phyloP scores from a whole-genome alignment of 2,329 filamentous ascomycete species.

The Pleomassaria siparia region DNA sequence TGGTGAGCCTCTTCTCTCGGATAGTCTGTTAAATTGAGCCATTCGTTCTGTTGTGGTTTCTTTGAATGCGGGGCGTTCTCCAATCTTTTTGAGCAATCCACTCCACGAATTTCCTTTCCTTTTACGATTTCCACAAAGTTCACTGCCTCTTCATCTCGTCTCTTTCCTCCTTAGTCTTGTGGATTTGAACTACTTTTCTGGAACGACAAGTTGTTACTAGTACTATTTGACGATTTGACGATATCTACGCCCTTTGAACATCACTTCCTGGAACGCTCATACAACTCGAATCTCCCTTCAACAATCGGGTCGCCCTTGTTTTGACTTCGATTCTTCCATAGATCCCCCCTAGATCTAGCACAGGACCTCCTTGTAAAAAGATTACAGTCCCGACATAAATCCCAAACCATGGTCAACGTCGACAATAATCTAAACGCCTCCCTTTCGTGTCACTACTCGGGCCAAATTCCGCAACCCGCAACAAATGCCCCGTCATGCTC shows the following conservation, averaged over 20 bases:
- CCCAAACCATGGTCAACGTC: background rate
- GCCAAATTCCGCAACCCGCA: conserved; percentile 22
- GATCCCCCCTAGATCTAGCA: no score
- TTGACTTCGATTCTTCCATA: no score
- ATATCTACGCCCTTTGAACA: no score
- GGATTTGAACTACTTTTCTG: no score
- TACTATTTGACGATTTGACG: no score
- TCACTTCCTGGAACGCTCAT: no score
- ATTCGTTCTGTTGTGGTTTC: background rate
- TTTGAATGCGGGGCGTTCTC: background rate
- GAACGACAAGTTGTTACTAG: no score
- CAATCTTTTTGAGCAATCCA: background rate
- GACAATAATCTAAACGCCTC: background rate
- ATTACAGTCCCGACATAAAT: no score
- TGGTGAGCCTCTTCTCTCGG: background rate
- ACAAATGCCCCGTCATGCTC: conserved; percentile 25
- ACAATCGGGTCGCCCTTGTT: no score
- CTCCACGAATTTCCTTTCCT: background rate
- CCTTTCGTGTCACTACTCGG: conserved; percentile 13
- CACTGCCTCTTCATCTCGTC: background rate
- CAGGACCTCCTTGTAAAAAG: no score
- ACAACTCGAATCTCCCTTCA: no score
- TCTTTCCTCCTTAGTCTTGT: no score
- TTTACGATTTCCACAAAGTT: background rate
- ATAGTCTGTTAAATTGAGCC: background rate